A percentile compares a stretch with the other conserved stretches of the same genome.
Evolutionary conservation across 2,329 filamentous ascomycete species (phyloP).

Genomic region (Neurospora crassa): DNA sequence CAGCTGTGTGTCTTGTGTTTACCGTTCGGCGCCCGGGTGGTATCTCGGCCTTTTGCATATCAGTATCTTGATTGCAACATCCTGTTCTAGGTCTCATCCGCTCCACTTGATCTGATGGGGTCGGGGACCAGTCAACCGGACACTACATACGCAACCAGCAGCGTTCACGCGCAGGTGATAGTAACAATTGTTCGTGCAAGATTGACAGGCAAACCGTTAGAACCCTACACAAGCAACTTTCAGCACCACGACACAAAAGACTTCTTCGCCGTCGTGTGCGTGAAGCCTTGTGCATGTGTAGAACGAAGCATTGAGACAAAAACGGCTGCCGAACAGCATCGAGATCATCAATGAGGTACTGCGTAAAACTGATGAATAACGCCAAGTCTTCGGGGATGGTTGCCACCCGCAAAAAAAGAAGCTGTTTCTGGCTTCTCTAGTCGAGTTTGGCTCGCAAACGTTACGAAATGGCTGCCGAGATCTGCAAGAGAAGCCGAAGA

Average conservation of each 20-base stretch:
- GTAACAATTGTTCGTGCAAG: too few species aligned
- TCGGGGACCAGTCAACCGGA: not conserved
- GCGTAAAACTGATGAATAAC: not conserved
- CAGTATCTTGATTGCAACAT: not conserved
- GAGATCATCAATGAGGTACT: not conserved
- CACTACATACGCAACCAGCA: not conserved
- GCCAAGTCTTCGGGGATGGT: constrained; percentile 1
- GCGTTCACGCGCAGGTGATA: not conserved
- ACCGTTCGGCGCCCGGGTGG: not conserved
- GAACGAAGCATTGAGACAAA: not conserved
- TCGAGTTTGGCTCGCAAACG: not conserved
- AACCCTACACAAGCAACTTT: too few species aligned
- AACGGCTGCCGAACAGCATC: not conserved
- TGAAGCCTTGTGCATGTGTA: not conserved
- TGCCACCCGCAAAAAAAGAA: constrained; percentile 6
- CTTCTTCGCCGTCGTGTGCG: not conserved
- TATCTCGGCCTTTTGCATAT: not conserved
- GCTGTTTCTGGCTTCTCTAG: constrained; percentile 3
- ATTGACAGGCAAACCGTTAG: too few species aligned
- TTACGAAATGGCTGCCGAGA: constrained; percentile 2
- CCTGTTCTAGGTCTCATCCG: not conserved
- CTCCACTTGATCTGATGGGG: not conserved
- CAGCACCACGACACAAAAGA: not conserved
- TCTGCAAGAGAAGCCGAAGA: constrained; percentile 16
- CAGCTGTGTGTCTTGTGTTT: not conserved